Conservation (phyloP, 352 stramenopile genomes). For the Pythium aphanidermatum region DNA sequence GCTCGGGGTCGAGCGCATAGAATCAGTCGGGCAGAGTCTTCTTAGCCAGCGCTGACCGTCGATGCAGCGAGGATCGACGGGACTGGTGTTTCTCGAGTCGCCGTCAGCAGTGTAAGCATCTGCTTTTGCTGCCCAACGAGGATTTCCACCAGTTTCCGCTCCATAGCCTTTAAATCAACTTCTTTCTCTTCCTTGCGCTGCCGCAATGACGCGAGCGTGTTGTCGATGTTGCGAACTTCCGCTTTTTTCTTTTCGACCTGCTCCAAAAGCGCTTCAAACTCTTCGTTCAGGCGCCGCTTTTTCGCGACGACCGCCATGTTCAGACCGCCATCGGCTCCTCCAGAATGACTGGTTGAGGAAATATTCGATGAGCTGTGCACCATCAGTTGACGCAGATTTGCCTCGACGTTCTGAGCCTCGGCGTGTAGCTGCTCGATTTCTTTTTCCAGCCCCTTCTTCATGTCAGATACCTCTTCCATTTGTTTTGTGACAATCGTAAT, state of each 20-base stretch:
- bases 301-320: constrained; percentile 66
- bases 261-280: constrained; percentile 72
- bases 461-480: constrained; percentile 69
- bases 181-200: constrained; percentile 64
- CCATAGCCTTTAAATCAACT: constrained; percentile 63
- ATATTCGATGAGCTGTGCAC: constrained; percentile 27
- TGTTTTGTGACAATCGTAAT: constrained; percentile 64
- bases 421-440: constrained; percentile 54
- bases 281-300: constrained; percentile 77
- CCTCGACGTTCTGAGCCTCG: constrained; percentile 52
- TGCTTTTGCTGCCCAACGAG: constrained; percentile 82
- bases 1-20: not conserved
- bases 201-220: constrained; percentile 51
- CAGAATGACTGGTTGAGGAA: constrained; percentile 5
- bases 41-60: not conserved
- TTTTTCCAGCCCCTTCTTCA: constrained; percentile 40
- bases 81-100: constrained; percentile 28
- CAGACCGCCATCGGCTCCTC: constrained; percentile 19
- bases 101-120: constrained; percentile 46
- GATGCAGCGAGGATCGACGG: constrained; percentile 8
- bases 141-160: constrained; percentile 79
- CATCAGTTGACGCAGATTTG: constrained; percentile 57
- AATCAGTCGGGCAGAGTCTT: not conserved
- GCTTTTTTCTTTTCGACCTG: constrained; percentile 63
- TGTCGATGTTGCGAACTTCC: constrained; percentile 52